A percentile compares a stretch with the other conserved stretches of the same genome.
Conservation (phyloP, 208 protist species). For the Acanthamoeba castellanii region DNA sequence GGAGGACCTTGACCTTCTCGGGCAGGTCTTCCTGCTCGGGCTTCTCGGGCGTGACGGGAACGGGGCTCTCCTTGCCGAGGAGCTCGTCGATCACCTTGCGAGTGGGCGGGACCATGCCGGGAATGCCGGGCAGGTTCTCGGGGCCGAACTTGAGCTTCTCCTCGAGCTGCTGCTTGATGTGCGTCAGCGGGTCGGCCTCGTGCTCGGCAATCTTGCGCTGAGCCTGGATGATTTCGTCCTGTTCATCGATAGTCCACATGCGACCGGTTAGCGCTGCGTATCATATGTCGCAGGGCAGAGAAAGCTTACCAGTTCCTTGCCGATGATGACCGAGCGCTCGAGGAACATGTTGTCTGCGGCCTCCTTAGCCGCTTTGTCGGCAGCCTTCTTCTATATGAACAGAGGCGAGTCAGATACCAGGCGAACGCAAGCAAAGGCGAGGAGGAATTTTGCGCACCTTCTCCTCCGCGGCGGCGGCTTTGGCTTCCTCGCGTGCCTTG, state of each 20-base stretch:
- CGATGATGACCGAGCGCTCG: conserved; percentile 55
- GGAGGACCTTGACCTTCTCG: conserved; percentile 6
- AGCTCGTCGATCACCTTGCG: conserved; percentile 63
- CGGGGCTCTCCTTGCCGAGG: conserved; percentile 48
- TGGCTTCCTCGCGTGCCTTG: background rate
- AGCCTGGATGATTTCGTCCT: conserved; percentile 64
- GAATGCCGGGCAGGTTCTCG: conserved; percentile 61
- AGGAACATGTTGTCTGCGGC: conserved; percentile 31
- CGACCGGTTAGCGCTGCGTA: too few relatives aligned
- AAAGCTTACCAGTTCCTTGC: conserved; percentile 32
- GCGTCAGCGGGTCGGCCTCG: background rate
- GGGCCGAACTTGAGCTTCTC: conserved; percentile 69
- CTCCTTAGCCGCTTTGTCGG: background rate
- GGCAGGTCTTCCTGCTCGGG: background rate
- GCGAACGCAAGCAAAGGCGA: too few relatives aligned
- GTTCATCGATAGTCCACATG: background rate
- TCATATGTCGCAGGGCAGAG: background rate
- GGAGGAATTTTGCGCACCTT: background rate
- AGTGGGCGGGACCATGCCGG: conserved; percentile 47
- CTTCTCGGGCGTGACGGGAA: background rate
- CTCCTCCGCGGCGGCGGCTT: background rate
- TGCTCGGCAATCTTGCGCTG: conserved; percentile 12
- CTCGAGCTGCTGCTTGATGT: conserved; percentile 60
- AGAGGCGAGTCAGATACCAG: too few relatives aligned
- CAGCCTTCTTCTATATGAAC: background rate